phyloP scores from a whole-genome alignment of 257 asterid species.

The Anisodus tanguticus region DNA sequence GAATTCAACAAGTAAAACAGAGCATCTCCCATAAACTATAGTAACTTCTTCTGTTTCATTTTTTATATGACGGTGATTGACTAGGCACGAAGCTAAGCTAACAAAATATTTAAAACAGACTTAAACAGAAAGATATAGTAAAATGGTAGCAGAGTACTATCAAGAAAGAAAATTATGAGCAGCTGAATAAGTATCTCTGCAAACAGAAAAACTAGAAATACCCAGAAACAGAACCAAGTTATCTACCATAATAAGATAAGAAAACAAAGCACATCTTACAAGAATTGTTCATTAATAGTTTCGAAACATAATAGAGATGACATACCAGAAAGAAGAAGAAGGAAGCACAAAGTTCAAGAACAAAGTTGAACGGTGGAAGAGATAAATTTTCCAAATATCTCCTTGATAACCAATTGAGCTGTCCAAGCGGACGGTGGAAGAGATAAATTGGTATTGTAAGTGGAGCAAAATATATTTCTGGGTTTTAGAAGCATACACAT shows the following conservation, averaged over 20 bases:
- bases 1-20: not conserved
- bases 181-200: not conserved
- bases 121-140: not conserved
- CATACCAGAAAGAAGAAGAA: slow-evolving; percentile 1
- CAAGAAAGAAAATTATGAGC: not conserved
- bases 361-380: too few relatives aligned
- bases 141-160: not conserved
- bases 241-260: not conserved
- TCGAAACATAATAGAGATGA: not conserved
- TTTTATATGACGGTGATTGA: not conserved
- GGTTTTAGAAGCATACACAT: too few relatives aligned
- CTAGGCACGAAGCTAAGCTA: not conserved
- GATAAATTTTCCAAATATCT: too few relatives aligned
- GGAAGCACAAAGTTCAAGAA: too few relatives aligned
- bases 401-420: too few relatives aligned
- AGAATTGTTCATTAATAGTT: not conserved
- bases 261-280: not conserved
- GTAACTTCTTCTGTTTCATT: not conserved
- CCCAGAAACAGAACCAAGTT: not conserved
- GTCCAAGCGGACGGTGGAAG: too few relatives aligned
- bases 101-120: not conserved
- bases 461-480: too few relatives aligned
- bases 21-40: not conserved
- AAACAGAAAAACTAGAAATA: not conserved
- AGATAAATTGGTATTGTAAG: too few relatives aligned